Conservation (phyloP, 352 stramenopile species). For the Phytophthora pini region DNA sequence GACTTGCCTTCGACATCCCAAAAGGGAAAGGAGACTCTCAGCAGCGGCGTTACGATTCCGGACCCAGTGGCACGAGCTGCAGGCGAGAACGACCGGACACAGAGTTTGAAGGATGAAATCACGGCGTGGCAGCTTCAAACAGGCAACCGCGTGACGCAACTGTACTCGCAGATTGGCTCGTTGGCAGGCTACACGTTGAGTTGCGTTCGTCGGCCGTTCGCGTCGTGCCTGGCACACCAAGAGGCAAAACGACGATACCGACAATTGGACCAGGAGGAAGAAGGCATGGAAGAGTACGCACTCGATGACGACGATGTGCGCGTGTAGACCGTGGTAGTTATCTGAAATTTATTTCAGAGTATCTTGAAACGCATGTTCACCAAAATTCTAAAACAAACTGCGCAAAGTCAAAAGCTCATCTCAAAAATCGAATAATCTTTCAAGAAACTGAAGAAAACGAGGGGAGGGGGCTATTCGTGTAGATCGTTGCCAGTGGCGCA, state of each 20-base stretch:
- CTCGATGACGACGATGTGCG: constrained; percentile 42
- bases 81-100: constrained; percentile 30
- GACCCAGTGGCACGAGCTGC: constrained; percentile 39
- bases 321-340: constrained; percentile 7
- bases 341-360: no score
- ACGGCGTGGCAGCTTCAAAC: constrained; percentile 48
- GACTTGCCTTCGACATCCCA: constrained; percentile 38
- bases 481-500: no score
- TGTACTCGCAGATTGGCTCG: constrained; percentile 42
- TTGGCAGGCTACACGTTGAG: constrained; percentile 33
- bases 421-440: no score
- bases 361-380: no score
- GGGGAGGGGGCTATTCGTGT: no score
- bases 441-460: no score
- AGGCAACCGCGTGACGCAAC: constrained; percentile 29
- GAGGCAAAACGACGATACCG: constrained; percentile 37
- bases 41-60: constrained; percentile 26
- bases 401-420: no score
- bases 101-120: constrained; percentile 58
- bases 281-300: constrained; percentile 47
- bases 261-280: constrained; percentile 45
- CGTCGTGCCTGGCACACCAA: constrained; percentile 41
- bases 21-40: constrained; percentile 28
- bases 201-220: constrained; percentile 41
- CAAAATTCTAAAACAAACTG: no score